A percentile compares a stretch with the other conserved stretches of the same genome.
Evolutionary conservation across 768 basidiomycete genomes (phyloP).

Genomic region (Psilocybe cubensis): DNA sequence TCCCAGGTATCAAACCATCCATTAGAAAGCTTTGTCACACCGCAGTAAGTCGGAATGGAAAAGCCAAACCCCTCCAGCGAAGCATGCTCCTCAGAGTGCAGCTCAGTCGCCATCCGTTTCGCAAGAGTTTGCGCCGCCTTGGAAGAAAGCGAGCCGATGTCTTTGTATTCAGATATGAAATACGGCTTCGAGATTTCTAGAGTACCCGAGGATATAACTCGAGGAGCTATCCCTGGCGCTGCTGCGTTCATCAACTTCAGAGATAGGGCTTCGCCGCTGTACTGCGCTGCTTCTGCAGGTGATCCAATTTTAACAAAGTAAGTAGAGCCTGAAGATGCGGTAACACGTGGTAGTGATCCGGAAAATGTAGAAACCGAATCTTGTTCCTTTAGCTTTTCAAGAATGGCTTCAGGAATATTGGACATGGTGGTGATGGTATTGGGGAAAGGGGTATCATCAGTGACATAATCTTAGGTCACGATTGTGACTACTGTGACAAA

Average conservation of each 20-base stretch:
- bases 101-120: slow-evolving; percentile 63
- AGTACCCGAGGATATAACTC: slow-evolving; percentile 53
- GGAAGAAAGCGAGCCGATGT: slow-evolving; percentile 50
- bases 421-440: slow-evolving; percentile 13
- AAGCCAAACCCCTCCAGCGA: slow-evolving; percentile 64
- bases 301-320: slow-evolving; percentile 71
- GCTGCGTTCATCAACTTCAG: slow-evolving; percentile 63
- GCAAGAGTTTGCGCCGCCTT: slow-evolving; percentile 55
- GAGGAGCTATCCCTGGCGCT: slow-evolving; percentile 71
- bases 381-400: slow-evolving; percentile 46
- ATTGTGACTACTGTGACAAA: too few species aligned
- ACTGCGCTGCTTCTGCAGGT: slow-evolving; percentile 62
- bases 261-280: slow-evolving; percentile 68
- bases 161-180: slow-evolving; percentile 78
- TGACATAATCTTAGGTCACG: too few species aligned
- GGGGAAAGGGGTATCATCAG: not conserved
- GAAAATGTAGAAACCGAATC: slow-evolving; percentile 56
- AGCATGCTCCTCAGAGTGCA: slow-evolving; percentile 59
- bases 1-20: slow-evolving; percentile 80
- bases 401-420: slow-evolving; percentile 34
- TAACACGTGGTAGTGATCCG: slow-evolving; percentile 47
- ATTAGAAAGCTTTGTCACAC: slow-evolving; percentile 68
- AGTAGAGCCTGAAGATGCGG: slow-evolving; percentile 55
- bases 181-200: slow-evolving; percentile 50
- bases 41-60: slow-evolving; percentile 76